Evolutionary conservation across 2,329 filamentous ascomycete genomes (phyloP).

Genomic region (Biscogniauxia sp.): DNA sequence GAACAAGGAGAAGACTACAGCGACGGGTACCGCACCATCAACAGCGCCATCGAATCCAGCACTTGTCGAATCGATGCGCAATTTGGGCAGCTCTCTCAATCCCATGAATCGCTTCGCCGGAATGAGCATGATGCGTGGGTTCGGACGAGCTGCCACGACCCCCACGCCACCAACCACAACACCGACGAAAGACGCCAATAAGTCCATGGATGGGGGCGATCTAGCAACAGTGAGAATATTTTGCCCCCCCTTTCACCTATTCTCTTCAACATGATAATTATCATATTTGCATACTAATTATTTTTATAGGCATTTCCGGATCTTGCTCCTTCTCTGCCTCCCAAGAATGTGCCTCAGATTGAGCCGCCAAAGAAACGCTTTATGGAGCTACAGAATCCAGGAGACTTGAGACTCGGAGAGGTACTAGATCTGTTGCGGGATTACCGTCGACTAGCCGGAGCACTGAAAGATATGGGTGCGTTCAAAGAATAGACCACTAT

Average conservation of each 20-base stretch:
- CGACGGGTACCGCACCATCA: constrained; percentile 30
- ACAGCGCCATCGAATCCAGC: constrained; percentile 51
- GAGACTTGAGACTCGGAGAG: constrained; percentile 70
- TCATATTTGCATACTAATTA: constrained; percentile 6
- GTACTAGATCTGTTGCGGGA: constrained; percentile 70
- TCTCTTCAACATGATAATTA: not conserved
- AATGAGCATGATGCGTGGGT: constrained; percentile 72
- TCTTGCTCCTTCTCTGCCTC: constrained; percentile 52
- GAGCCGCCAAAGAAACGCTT: constrained; percentile 70
- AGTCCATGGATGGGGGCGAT: constrained; percentile 51
- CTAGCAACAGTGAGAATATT: constrained; percentile 51
- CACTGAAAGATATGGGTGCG: constrained; percentile 60
- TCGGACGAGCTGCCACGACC: constrained; percentile 57
- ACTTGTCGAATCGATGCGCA: constrained; percentile 76
- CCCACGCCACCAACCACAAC: constrained; percentile 40
- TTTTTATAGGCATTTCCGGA: constrained; percentile 56
- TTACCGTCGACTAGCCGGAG: constrained; percentile 68
- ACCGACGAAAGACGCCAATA: constrained; percentile 35
- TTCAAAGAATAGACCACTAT: constrained; percentile 44
- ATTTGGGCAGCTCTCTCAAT: constrained; percentile 76
- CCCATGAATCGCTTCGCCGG: constrained; percentile 75
- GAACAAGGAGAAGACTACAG: constrained; percentile 37
- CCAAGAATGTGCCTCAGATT: constrained; percentile 54
- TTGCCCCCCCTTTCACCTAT: not conserved
- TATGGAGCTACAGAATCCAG: constrained; percentile 67